Percentiles rank a stretch among this genome's conserved stretches.
These are phyloP conservation scores for Phycomyces blakesleeanus DNA, from an alignment of 192 early-diverging fungal species.

Conservation along the genomic window DNA sequence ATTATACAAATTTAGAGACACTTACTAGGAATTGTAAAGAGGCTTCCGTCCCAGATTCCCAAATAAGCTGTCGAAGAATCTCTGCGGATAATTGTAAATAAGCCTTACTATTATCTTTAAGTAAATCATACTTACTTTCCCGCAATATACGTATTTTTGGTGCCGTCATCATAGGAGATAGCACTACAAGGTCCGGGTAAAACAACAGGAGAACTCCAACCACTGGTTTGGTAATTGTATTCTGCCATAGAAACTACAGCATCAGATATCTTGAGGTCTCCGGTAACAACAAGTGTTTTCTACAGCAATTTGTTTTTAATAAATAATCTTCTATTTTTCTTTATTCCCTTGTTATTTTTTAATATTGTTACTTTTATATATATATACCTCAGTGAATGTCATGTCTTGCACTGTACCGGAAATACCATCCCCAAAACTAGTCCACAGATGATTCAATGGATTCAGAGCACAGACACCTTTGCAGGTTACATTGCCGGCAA, in stretches of 20 bases:
- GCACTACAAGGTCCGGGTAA: slow-evolving; percentile 13
- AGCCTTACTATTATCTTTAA: no score
- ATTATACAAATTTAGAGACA: no score
- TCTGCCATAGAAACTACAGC: slow-evolving; percentile 12
- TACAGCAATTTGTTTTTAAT: not conserved
- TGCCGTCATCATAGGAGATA: slow-evolving; percentile 14
- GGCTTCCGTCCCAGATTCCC: slow-evolving; percentile 18
- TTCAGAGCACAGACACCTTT: slow-evolving; percentile 32
- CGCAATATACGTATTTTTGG: slow-evolving; percentile 29
- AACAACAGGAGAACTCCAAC: slow-evolving; percentile 4
- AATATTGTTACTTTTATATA: slow-evolving; percentile 1
- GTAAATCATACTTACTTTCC: slow-evolving; percentile 33
- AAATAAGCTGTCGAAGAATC: slow-evolving; percentile 10
- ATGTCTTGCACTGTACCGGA: slow-evolving; percentile 32
- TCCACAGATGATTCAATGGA: slow-evolving; percentile 30
- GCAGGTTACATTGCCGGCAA: slow-evolving; percentile 37
- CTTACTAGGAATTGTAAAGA: slow-evolving; percentile 1
- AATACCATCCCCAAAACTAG: slow-evolving; percentile 23
- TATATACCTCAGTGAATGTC: slow-evolving; percentile 24
- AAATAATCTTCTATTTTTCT: not conserved
- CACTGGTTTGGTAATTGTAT: slow-evolving; percentile 15
- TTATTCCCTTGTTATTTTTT: not conserved
- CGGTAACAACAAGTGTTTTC: slow-evolving; percentile 21
- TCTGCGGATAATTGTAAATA: not conserved
- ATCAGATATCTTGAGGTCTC: slow-evolving; percentile 20